phyloP scores from a whole-genome alignment of 2,329 filamentous ascomycete species.

The Beauveria caledonica region DNA sequence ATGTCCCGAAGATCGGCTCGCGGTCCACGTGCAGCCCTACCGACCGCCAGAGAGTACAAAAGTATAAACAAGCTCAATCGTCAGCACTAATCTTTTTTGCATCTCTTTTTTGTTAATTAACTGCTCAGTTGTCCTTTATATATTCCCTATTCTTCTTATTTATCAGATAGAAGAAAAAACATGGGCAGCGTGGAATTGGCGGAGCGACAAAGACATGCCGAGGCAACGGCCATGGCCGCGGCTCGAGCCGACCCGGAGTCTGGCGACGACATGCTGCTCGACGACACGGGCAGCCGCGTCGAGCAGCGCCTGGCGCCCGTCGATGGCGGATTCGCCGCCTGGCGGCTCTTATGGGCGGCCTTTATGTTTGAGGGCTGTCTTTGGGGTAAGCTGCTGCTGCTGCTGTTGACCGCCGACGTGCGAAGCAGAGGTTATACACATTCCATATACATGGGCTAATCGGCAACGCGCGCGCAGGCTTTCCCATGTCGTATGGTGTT shows the following conservation, averaged over 20 bases:
- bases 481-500: constrained; percentile 21
- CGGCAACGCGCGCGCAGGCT: constrained; percentile 13
- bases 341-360: constrained; percentile 16
- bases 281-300: neutral
- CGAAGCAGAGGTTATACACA: neutral
- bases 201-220: neutral
- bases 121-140: neutral
- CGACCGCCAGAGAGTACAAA: too few relatives aligned
- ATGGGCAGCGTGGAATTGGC: neutral
- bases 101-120: too few relatives aligned
- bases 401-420: neutral
- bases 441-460: neutral
- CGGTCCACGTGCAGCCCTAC: too few relatives aligned
- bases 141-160: neutral
- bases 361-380: constrained; percentile 19
- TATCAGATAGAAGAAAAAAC: neutral
- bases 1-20: too few relatives aligned
- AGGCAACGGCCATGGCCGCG: neutral
- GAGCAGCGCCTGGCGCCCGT: constrained; percentile 13
- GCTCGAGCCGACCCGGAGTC: neutral
- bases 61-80: too few relatives aligned
- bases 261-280: neutral
- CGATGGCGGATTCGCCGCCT: constrained; percentile 19
- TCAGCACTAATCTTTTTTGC: too few relatives aligned
- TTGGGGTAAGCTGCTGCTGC: constrained; percentile 14